Evolutionary conservation across 805 yeast genomes (phyloP).

Genomic region (Lipomyces lipofer): DNA sequence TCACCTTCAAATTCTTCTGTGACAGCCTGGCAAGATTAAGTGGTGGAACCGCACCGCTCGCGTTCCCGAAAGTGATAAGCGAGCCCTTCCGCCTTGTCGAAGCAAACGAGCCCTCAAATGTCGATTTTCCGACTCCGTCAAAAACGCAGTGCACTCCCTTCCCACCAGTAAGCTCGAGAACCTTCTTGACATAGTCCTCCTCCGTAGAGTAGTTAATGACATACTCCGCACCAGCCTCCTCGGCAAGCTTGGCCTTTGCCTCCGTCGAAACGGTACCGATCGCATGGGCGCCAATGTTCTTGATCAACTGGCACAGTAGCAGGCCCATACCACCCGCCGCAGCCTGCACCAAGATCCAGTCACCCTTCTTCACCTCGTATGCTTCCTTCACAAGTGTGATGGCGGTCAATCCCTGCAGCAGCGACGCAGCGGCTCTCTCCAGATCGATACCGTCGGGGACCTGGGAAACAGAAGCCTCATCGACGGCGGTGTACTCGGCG

Average conservation of each 20-base stretch:
- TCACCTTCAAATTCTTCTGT: conserved; percentile 61
- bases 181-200: conserved; percentile 53
- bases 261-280: conserved; percentile 82
- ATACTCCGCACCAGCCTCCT: conserved; percentile 73
- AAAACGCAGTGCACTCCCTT: conserved; percentile 67
- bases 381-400: conserved; percentile 68
- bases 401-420: conserved; percentile 79
- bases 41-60: conserved; percentile 82
- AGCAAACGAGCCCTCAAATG: conserved; percentile 64
- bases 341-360: conserved; percentile 76
- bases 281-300: conserved; percentile 67
- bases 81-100: conserved; percentile 67
- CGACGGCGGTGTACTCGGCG: conserved; percentile 64
- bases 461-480: conserved; percentile 44
- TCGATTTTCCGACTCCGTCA: conserved; percentile 78
- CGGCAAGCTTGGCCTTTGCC: conserved; percentile 68
- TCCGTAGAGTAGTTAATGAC: conserved; percentile 54
- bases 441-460: conserved; percentile 50
- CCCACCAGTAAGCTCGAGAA: conserved; percentile 61
- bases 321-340: conserved; percentile 96
- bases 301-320: conserved; percentile 63
- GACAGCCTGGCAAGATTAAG: conserved; percentile 44
- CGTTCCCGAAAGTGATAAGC: conserved; percentile 76
- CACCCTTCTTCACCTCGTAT: conserved; percentile 66
- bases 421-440: conserved; percentile 58